A percentile compares a stretch with the other conserved stretches of the same genome.
Evolutionary conservation across 2,329 filamentous ascomycete species (phyloP).

Genomic region (Fusarium paranaense): DNA sequence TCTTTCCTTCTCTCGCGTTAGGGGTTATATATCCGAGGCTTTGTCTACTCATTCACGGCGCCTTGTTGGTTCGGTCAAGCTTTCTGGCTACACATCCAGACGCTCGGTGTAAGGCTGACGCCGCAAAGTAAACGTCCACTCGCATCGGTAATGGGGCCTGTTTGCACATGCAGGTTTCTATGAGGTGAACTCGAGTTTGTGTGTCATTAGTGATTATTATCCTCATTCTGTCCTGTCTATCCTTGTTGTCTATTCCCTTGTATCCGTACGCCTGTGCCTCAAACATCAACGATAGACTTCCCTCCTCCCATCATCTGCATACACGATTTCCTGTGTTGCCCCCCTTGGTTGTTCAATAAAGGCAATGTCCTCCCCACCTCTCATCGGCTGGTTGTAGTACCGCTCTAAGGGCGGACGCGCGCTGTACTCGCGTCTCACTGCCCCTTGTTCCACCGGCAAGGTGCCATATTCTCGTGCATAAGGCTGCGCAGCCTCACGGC

Average conservation of each 20-base stretch:
- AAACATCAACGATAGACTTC: constrained; percentile 50
- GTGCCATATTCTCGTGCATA: constrained; percentile 48
- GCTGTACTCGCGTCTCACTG: constrained; percentile 52
- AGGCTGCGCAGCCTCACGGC: constrained; percentile 46
- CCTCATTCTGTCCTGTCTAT: not conserved
- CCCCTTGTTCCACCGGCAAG: constrained; percentile 40
- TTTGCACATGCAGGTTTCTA: not conserved
- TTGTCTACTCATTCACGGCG: not conserved
- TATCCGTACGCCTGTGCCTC: not conserved
- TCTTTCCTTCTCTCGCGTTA: constrained; percentile 1
- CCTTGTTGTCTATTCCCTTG: not conserved
- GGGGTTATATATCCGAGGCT: not conserved
- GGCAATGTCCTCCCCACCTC: constrained; percentile 53
- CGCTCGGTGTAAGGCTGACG: not conserved
- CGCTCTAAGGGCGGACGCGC: constrained; percentile 57
- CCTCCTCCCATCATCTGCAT: constrained; percentile 55
- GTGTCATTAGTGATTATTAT: constrained; percentile 7
- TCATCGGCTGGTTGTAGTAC: constrained; percentile 55
- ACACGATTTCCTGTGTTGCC: constrained; percentile 57
- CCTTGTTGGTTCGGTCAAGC: not conserved
- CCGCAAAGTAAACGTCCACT: not conserved
- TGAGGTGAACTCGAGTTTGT: not conserved
- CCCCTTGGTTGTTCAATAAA: constrained; percentile 59
- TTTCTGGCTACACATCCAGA: not conserved
- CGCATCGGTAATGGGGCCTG: not conserved